Evolutionary conservation across 139 green algal genomes (phyloP).

Genomic region (Chlorella sp.): DNA sequence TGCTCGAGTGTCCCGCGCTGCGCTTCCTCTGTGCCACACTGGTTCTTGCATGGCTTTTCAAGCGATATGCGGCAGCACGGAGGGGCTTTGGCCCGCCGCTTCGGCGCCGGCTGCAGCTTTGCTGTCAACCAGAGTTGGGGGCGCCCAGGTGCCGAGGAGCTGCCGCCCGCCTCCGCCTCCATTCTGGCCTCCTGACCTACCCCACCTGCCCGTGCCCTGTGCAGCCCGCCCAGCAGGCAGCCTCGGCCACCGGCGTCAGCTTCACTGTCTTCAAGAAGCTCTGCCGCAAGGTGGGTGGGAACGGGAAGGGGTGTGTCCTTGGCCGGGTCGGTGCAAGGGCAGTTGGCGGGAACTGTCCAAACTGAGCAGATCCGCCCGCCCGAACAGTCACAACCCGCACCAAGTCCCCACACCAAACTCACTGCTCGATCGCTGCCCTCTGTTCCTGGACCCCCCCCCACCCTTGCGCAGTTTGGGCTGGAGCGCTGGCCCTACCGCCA

Average conservation of each 20-base stretch:
- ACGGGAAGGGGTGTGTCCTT: neutral
- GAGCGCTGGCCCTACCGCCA: neutral
- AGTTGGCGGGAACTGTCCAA: neutral
- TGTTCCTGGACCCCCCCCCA: no score
- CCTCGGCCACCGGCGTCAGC: neutral
- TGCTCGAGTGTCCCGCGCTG: no score
- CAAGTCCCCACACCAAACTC: neutral
- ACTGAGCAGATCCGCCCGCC: no score
- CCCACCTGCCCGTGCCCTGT: neutral
- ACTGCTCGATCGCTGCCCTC: neutral
- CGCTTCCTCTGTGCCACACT: no score
- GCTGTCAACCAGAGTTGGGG: no score
- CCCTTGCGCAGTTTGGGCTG: neutral
- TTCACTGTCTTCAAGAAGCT: neutral
- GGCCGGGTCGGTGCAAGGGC: neutral
- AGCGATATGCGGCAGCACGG: no score
- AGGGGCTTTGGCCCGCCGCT: no score
- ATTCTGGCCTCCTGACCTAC: neutral
- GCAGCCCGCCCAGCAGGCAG: slow-evolving; percentile 5
- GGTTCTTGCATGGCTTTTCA: no score
- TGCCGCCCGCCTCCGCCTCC: neutral
- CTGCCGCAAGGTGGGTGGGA: neutral
- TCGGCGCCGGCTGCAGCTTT: no score
- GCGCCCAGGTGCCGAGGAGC: no score
- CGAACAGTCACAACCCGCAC: neutral